phyloP scores from a whole-genome alignment of 2,329 filamentous ascomycete genomes.

The Simplicillium sp. region DNA sequence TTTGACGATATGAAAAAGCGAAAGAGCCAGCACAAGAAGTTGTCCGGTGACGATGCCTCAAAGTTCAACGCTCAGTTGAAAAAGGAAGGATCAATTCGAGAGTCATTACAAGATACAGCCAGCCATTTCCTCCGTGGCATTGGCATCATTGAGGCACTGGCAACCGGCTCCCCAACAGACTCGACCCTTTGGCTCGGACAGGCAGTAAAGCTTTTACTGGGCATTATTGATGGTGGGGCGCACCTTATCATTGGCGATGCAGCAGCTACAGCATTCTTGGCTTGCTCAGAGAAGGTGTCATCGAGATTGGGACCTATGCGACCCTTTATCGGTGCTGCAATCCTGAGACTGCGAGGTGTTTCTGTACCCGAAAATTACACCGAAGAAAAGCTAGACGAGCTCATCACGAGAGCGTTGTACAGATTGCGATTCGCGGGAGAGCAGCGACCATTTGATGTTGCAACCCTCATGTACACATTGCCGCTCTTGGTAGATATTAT shows the following conservation, averaged over 20 bases:
- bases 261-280: conserved; percentile 68
- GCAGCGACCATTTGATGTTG: conserved; percentile 84
- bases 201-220: conserved; percentile 64
- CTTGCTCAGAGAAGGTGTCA: conserved; percentile 67
- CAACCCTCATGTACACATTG: conserved; percentile 80
- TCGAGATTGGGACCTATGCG: conserved; percentile 65
- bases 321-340: conserved; percentile 80
- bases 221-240: conserved; percentile 69
- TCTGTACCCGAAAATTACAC: conserved; percentile 63
- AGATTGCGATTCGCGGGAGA: conserved; percentile 83
- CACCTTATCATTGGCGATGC: conserved; percentile 72
- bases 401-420: conserved; percentile 84
- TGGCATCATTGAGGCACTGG: conserved; percentile 74
- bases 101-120: conserved; percentile 59
- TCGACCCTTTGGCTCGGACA: conserved; percentile 80
- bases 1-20: conserved; percentile 82
- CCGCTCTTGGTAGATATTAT: conserved; percentile 75
- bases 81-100: conserved; percentile 74
- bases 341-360: conserved; percentile 68
- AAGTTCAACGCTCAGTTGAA: conserved; percentile 87
- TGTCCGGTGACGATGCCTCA: conserved; percentile 77
- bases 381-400: conserved; percentile 71
- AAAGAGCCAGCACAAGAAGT: conserved; percentile 83
- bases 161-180: conserved; percentile 81
- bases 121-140: conserved; percentile 71